Evolutionary conservation across 768 basidiomycete genomes (phyloP).

Genomic region (Cystoderma amianthinum): DNA sequence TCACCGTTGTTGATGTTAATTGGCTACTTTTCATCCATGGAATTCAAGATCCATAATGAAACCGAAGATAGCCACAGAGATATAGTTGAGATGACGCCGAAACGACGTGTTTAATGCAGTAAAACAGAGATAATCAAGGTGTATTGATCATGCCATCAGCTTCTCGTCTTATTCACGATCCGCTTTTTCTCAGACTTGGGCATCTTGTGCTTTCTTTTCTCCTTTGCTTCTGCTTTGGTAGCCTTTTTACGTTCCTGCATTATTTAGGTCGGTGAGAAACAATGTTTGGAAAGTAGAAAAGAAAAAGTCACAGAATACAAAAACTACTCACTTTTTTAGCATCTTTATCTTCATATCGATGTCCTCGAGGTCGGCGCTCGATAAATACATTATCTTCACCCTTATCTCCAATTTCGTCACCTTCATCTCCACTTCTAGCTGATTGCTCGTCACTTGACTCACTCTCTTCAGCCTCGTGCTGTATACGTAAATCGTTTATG

Average conservation of each 20-base stretch:
- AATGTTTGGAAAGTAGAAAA: background rate
- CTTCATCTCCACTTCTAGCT: conserved; percentile 20
- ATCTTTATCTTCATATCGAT: conserved; percentile 88
- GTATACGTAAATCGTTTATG: no score
- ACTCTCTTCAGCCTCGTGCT: no score
- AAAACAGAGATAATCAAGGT: no score
- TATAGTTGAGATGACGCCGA: no score
- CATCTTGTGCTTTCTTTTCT: conserved; percentile 89
- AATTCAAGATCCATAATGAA: no score
- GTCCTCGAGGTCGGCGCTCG: conserved; percentile 70
- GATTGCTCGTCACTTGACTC: conserved; percentile 16
- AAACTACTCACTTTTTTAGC: conserved; percentile 70
- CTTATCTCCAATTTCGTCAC: conserved; percentile 24
- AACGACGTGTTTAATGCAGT: no score
- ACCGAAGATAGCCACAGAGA: no score
- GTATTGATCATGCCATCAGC: conserved; percentile 8
- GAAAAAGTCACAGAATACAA: conserved; percentile 3
- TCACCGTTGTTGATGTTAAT: no score
- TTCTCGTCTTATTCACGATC: conserved; percentile 56
- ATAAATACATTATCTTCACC: conserved; percentile 29
- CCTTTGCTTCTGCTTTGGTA: conserved; percentile 78
- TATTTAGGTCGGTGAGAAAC: background rate
- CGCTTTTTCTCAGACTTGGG: conserved; percentile 94
- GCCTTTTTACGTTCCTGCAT: conserved; percentile 86
- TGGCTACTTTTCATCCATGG: no score